Evolutionary conservation across 768 basidiomycete species (phyloP).

Genomic region (Leccinum variicolor): DNA sequence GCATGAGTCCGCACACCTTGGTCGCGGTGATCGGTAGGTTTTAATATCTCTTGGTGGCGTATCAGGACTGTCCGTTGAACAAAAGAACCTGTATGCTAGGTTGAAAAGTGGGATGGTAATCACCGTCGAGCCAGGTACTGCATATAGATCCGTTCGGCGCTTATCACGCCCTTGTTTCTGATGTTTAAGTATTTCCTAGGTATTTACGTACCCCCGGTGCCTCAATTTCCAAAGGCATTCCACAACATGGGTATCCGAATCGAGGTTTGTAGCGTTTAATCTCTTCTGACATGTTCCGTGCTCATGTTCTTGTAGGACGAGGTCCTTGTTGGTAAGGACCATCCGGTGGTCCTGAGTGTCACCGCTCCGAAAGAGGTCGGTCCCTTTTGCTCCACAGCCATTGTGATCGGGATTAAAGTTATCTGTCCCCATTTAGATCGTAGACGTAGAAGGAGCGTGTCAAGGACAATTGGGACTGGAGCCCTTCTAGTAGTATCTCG

Average conservation of each 20-base stretch:
- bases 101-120: conserved; percentile 85
- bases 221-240: conserved; percentile 81
- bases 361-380: conserved; percentile 83
- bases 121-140: conserved; percentile 80
- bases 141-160: conserved; percentile 9
- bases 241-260: conserved; percentile 92
- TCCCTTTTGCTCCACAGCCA: not conserved
- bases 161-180: not conserved
- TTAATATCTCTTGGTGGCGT: not conserved
- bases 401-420: conserved; percentile 4
- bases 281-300: not conserved
- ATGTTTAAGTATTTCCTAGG: conserved; percentile 41
- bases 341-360: conserved; percentile 62
- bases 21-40: conserved; percentile 52
- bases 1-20: conserved; percentile 74
- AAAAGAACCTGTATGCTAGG: conserved; percentile 34
- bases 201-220: conserved; percentile 81
- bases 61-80: conserved; percentile 2
- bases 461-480: conserved; percentile 67
- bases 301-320: conserved; percentile 50
- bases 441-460: conserved; percentile 78
- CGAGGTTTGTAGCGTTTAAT: conserved; percentile 48
- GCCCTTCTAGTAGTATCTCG: conserved; percentile 36
- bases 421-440: conserved; percentile 40
- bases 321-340: conserved; percentile 60